Base-by-base conservation (phyloP, 768 basidiomycete genomes). In the Clitopilus hobsonii region DNA sequence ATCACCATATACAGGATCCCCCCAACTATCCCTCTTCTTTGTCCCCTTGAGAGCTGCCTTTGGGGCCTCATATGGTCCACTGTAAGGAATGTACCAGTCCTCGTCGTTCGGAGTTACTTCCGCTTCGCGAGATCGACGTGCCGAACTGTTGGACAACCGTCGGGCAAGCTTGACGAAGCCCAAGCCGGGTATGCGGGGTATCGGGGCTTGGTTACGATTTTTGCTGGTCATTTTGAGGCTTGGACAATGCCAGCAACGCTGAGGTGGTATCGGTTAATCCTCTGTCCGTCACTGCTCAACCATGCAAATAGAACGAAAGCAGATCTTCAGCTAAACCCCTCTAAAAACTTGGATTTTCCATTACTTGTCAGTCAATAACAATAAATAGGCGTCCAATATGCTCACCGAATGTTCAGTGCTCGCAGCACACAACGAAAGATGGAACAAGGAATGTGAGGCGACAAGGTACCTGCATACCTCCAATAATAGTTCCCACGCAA, bases 71-170 rank as follows among this genome's bases (percentile, higher is more conserved):
- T 80, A 78, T 0, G 85, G 83, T 0, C 83, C 83, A 58, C 80
- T 82, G 73, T 86, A 85, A 0, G 84, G 83, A 49, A 81, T 81
- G 67, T 84, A 84, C 79, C 82, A 83, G 54, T 83, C 79, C 18
- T 78, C 78, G 22, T 77, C 71, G 13, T 63, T 52, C n/a, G 48
- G 52, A 26, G 53, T 49, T 18, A 51, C 36, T 41, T 54, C 56
- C 38, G 16, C 53, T 41, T 58, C 55, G 26, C 53, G 52, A 27
- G 53, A 29, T 23, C 45, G 59, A 29, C 32, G 47, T 24, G 50
- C 36, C 10, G 54, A 45, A 20, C 58, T 45, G 41, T 58, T 59
- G 16, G 55, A 32, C 29, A 58, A 54, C 41, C 60, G 55, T 41
- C 49, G 52, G 22, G 57, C 49, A 50, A 63, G 38, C 22, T 45